A percentile compares a stretch with the other conserved stretches of the same genome.
These are phyloP conservation scores for Tolypocladium cylindrosporum DNA, from an alignment of 2,329 filamentous ascomycete genomes.

Conservation along the genomic window DNA sequence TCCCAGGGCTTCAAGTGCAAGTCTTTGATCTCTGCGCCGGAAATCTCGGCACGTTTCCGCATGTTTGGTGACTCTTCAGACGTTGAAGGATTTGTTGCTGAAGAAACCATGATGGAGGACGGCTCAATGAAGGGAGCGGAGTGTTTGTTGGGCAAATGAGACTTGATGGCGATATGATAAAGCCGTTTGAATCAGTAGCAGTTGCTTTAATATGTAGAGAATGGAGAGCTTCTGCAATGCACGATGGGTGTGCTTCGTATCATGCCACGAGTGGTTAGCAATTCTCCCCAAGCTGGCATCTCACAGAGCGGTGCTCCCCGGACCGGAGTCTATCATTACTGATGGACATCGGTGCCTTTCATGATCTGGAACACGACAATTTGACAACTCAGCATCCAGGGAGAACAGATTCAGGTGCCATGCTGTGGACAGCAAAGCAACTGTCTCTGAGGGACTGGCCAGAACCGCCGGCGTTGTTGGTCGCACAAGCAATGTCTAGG, in stretches of 20 bases:
- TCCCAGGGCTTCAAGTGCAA: constrained; percentile 23
- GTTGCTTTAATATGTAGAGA: neutral
- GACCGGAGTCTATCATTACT: neutral
- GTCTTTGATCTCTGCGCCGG: constrained; percentile 15
- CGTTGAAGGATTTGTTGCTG: neutral
- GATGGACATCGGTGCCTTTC: neutral
- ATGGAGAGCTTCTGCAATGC: neutral
- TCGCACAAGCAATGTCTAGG: neutral
- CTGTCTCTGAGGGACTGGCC: neutral
- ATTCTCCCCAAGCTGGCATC: neutral
- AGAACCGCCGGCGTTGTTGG: neutral
- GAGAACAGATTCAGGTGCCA: neutral
- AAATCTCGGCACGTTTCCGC: constrained; percentile 14
- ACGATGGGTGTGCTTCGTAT: too few species aligned
- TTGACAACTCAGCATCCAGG: neutral
- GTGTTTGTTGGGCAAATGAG: neutral
- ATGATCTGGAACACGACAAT: neutral
- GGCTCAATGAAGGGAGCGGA: neutral
- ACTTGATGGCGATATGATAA: neutral
- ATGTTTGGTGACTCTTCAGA: neutral
- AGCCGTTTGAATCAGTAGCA: neutral
- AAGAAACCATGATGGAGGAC: neutral
- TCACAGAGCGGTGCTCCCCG: neutral
- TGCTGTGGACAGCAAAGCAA: neutral
- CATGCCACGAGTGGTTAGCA: neutral